Conservation (phyloP, 129 eudicot species). For the Solidago caesia region DNA sequence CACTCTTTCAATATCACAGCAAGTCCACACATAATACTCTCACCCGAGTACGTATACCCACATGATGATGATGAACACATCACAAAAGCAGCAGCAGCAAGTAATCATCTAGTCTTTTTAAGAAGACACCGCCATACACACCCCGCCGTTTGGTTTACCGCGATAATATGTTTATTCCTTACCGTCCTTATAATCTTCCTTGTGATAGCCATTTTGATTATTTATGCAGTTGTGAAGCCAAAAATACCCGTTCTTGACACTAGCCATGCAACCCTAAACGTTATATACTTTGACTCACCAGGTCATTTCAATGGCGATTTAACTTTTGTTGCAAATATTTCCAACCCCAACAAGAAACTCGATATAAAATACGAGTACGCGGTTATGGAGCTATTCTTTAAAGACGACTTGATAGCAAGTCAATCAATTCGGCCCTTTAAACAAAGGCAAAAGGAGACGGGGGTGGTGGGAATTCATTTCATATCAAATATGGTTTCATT, state of each 20-base stretch:
- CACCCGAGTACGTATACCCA: not conserved
- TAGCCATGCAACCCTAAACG: constrained; percentile 60
- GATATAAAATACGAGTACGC: constrained; percentile 57
- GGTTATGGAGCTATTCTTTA: constrained; percentile 46
- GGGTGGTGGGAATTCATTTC: constrained; percentile 47
- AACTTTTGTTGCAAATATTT: constrained; percentile 65
- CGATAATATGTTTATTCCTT: constrained; percentile 62
- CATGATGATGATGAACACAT: constrained; percentile 20
- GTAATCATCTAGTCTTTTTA: constrained; percentile 35
- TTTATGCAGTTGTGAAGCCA: constrained; percentile 62
- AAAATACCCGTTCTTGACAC: constrained; percentile 63
- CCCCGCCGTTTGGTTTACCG: constrained; percentile 71
- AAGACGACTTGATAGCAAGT: constrained; percentile 44
- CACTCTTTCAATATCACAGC: constrained; percentile 2
- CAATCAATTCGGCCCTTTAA: constrained; percentile 62
- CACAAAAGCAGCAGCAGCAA: constrained; percentile 23
- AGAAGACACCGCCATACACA: constrained; percentile 55
- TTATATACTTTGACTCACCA: constrained; percentile 63
- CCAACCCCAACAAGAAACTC: constrained; percentile 83
- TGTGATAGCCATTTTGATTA: constrained; percentile 56
- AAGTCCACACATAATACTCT: not conserved
- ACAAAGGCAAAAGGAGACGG: constrained; percentile 50
- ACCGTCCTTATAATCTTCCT: constrained; percentile 59
- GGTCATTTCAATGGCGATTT: constrained; percentile 61
- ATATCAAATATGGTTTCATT: constrained; percentile 74